A percentile compares a stretch with the other conserved stretches of the same genome.
Conservation (phyloP, 208 protist genomes). For the Herpetomonas samuelpessoai region DNA sequence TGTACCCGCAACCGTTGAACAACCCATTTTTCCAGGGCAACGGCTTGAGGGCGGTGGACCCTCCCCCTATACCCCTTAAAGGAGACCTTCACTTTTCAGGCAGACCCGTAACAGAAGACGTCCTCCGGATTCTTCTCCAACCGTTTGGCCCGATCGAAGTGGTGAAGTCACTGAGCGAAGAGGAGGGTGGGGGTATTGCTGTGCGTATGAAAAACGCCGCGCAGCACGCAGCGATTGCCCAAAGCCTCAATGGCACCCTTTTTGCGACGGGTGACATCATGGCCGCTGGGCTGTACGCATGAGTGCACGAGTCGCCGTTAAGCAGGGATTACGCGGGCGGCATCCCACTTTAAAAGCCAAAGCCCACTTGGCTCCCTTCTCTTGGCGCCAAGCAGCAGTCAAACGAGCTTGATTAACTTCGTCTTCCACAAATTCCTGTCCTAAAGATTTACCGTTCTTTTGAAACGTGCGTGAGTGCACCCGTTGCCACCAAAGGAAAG, state of each 20-base stretch:
- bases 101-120: conserved; percentile 44
- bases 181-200: conserved; percentile 30
- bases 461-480: neutral
- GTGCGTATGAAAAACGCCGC: conserved; percentile 56
- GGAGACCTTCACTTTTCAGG: conserved; percentile 78
- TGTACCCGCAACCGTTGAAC: conserved; percentile 35
- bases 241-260: conserved; percentile 72
- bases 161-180: conserved; percentile 42
- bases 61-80: conserved; percentile 39
- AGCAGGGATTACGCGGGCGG: no score
- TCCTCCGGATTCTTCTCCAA: conserved; percentile 59
- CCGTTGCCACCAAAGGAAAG: no score
- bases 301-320: conserved; percentile 4
- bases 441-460: neutral
- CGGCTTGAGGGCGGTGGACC: conserved; percentile 28
- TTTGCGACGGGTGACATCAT: conserved; percentile 79
- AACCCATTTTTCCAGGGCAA: conserved; percentile 21
- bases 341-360: no score
- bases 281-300: conserved; percentile 63
- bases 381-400: no score
- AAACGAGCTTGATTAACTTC: neutral
- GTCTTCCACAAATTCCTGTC: neutral
- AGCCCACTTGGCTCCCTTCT: no score
- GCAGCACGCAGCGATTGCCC: conserved; percentile 54
- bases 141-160: conserved; percentile 58